Evolutionary conservation across 1,284 basidiomycete species (phyloP).

Genomic region (Fomitopsis palustris): DNA sequence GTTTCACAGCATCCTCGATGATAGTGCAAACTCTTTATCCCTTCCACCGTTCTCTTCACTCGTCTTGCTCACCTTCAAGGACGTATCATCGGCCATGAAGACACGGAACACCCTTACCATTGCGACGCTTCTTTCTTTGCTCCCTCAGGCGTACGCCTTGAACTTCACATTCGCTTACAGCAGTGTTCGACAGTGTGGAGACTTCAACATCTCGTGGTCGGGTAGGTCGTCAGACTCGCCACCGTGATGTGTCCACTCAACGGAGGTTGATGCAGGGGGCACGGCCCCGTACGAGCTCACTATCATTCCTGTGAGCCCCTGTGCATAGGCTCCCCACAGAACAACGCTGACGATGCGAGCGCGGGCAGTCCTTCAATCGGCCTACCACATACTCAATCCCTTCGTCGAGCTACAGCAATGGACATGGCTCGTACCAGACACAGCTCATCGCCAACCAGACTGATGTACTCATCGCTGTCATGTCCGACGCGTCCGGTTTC

Average conservation of each 20-base stretch:
- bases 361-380: conserved; percentile 45
- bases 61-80: too few relatives aligned
- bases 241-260: not conserved
- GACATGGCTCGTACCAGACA: conserved; percentile 48
- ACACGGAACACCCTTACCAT: too few relatives aligned
- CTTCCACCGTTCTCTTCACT: too few relatives aligned
- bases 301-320: conserved; percentile 48
- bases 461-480: conserved; percentile 49
- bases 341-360: not conserved
- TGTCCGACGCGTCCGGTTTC: conserved; percentile 72
- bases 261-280: conserved; percentile 44
- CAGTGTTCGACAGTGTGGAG: conserved; percentile 57
- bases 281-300: conserved; percentile 55
- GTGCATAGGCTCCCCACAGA: not conserved
- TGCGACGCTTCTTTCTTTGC: too few relatives aligned
- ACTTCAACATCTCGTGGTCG: conserved; percentile 56
- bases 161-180: conserved; percentile 51
- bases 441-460: conserved; percentile 40
- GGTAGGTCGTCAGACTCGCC: conserved; percentile 37
- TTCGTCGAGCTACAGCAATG: conserved; percentile 46
- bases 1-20: too few relatives aligned
- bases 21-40: too few relatives aligned
- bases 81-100: too few relatives aligned
- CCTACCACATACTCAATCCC: conserved; percentile 58
- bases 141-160: conserved; percentile 11